phyloP scores from a whole-genome alignment of 176 grass and related monocot species.

The Phoenix roebelenii region DNA sequence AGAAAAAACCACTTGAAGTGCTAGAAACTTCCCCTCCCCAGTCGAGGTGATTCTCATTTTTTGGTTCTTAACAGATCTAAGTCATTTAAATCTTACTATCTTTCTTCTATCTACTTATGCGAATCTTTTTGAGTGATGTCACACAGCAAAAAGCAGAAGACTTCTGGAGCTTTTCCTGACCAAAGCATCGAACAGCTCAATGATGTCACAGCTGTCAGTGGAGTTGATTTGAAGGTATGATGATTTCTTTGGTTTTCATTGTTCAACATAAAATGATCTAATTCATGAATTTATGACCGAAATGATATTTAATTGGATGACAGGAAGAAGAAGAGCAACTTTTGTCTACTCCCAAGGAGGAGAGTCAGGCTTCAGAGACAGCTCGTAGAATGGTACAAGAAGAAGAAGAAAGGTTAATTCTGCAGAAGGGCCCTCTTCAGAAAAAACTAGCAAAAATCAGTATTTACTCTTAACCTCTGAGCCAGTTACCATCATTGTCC shows the following conservation, averaged over 20 bases:
- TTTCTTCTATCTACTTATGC: too few species aligned
- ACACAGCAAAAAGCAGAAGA: slow-evolving; percentile 78
- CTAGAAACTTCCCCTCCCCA: too few species aligned
- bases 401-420: slow-evolving; percentile 84
- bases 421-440: slow-evolving; percentile 58
- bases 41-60: too few species aligned
- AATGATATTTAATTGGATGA: background rate
- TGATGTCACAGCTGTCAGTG: slow-evolving; percentile 96
- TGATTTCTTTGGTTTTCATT: too few species aligned
- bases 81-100: too few species aligned
- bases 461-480: slow-evolving; percentile 33
- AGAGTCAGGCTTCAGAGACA: slow-evolving; percentile 75
- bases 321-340: slow-evolving; percentile 97
- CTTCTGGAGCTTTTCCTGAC: slow-evolving; percentile 64
- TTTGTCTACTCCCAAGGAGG: slow-evolving; percentile 76
- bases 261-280: too few species aligned
- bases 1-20: too few species aligned
- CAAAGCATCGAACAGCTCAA: slow-evolving; percentile 98
- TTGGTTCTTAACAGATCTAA: too few species aligned
- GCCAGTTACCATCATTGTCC: background rate
- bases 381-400: slow-evolving; percentile 74
- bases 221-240: slow-evolving; percentile 91
- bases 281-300: too few species aligned
- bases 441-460: slow-evolving; percentile 83
- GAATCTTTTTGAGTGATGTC: too few species aligned